Evolutionary conservation across 805 yeast species (phyloP), one percentile per base, ranked within the genome.

Genomic region (Suhomyces prunicola): DNA sequence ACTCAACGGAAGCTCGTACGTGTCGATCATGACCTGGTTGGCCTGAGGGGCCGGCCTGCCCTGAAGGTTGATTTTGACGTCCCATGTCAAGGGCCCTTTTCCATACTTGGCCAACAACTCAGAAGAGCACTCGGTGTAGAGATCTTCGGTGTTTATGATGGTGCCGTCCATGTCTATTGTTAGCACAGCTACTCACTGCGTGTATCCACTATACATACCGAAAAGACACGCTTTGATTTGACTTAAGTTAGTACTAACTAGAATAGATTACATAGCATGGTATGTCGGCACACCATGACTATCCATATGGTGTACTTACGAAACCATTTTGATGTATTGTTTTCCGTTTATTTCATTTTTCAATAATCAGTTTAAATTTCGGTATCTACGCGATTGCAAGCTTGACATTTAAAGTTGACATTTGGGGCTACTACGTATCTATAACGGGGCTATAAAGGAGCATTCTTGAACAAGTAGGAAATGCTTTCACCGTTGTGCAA

Each of bases 31-130:
- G 40, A 79, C 74, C 50, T 78, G 77, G 13, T 86, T 78, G 6
- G 97, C 89, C 39, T 80, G 86, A 1, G 84, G 80, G 0, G 96
- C 97, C 0, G 98, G 97, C 44, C 90, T 77, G 0, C 99, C 99
- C 73, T 94, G 98, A 26, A 94, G 72, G 57, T 86, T 79, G 56
- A 90, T 77, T 70, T 94, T 94, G 48, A 92, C 81, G 57, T 89
- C 96, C 97, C 98, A 93, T 0, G 94, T 86, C 57, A 88, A 78
- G 2, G 88, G 86, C 0, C 96, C 96, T 63, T 86, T 88, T 8
- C 87, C 89, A 63, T 82, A 87, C 51, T 77, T 73, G 12, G 83
- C 81, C 24, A 94, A 76, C 2, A 89, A 69, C 50, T 83, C 86
- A 48, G 87, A 81, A 31, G 89, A 75, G 2, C 89, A 88, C 52